phyloP scores from a whole-genome alignment of 768 basidiomycete species.

The Pulveroboletus sp. region DNA sequence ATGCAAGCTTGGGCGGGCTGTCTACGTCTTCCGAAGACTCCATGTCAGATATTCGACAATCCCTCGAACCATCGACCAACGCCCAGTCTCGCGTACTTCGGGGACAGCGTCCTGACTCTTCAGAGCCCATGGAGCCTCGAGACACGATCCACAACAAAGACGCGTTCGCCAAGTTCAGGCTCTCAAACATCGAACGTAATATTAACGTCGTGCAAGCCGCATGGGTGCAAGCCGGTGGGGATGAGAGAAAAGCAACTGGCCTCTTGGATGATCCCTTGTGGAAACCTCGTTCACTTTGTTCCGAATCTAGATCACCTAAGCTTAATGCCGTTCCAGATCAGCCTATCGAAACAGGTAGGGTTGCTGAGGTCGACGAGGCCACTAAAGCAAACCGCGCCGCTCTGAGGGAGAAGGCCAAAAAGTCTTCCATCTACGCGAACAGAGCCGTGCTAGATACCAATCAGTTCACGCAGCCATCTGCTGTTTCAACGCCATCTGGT shows the following conservation, averaged over 20 bases:
- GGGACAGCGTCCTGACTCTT: conserved; percentile 34
- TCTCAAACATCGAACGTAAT: conserved; percentile 51
- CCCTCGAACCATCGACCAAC: conserved; percentile 41
- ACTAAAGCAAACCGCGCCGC: conserved; percentile 60
- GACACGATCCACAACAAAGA: conserved; percentile 18
- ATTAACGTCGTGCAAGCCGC: conserved; percentile 50
- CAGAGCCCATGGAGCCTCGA: conserved; percentile 28
- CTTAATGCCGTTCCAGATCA: conserved; percentile 15
- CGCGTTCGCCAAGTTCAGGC: conserved; percentile 52
- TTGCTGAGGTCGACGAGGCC: conserved; percentile 72
- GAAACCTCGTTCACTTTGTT: conserved; percentile 34
- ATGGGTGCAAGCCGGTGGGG: conserved; percentile 58
- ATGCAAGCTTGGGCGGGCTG: conserved; percentile 35
- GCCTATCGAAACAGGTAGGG: conserved; percentile 46
- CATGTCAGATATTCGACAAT: conserved; percentile 42
- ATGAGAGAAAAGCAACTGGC: conserved; percentile 55
- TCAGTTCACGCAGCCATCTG: conserved; percentile 35
- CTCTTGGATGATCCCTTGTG: conserved; percentile 56
- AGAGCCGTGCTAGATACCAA: conserved; percentile 48
- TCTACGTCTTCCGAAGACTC: conserved; percentile 72
- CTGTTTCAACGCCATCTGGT: conserved; percentile 26
- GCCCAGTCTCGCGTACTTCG: conserved; percentile 48
- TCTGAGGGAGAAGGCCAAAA: conserved; percentile 70
- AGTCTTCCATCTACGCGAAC: conserved; percentile 78
- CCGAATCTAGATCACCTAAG: conserved; percentile 16